Conservation (phyloP, 1,139 yeast genomes). For the Pichia sp. region DNA sequence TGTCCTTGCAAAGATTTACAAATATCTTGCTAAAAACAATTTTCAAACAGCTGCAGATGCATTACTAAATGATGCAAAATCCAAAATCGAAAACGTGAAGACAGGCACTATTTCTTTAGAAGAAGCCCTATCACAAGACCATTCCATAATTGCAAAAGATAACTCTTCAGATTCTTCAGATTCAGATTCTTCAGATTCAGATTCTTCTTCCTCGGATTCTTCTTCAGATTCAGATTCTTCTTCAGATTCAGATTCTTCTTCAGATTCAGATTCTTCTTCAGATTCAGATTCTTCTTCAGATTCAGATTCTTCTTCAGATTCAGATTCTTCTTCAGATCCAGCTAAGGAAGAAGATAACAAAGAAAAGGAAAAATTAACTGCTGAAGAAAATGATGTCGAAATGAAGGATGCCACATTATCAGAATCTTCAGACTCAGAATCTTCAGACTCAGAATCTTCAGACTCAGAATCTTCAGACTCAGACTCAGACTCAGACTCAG, state of each 20-base stretch:
- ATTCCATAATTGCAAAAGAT: constrained; percentile 4
- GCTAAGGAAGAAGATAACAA: constrained; percentile 2
- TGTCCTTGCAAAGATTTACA: constrained; percentile 4
- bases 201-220: constrained; percentile 10
- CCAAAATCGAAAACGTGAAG: not conserved
- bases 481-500: constrained; percentile 19
- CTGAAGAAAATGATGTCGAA: constrained; percentile 6
- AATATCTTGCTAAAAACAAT: constrained; percentile 2
- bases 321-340: constrained; percentile 10
- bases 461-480: constrained; percentile 7
- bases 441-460: not conserved
- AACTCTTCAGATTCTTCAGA: constrained; percentile 14
- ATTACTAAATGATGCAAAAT: constrained; percentile 6
- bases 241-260: constrained; percentile 23
- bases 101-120: constrained; percentile 4
- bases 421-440: constrained; percentile 9
- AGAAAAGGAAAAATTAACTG: not conserved
- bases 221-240: constrained; percentile 19
- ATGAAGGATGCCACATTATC: constrained; percentile 8
- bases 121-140: constrained; percentile 1
- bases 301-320: constrained; percentile 13
- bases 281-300: constrained; percentile 23
- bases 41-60: constrained; percentile 6
- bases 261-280: constrained; percentile 22
- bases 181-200: constrained; percentile 9